Evolutionary conservation across 148 eudicot species (phyloP).

Genomic region (Talinum fruticosum): DNA sequence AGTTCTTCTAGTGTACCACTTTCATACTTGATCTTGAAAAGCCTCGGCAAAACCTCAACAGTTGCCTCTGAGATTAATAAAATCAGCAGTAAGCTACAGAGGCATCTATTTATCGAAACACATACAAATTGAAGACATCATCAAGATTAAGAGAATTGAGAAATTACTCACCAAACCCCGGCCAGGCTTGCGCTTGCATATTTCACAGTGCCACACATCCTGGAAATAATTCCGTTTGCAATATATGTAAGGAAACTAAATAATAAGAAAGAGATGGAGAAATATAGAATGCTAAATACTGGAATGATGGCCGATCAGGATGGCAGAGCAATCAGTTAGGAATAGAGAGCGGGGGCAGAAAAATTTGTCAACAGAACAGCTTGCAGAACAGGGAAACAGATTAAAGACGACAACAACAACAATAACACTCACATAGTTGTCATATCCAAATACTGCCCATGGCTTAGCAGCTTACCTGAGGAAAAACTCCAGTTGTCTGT

Average conservation of each 20-base stretch:
- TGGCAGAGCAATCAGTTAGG: background rate
- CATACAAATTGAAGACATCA: background rate
- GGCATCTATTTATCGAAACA: constrained; percentile 3
- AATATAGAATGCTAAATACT: too few relatives aligned
- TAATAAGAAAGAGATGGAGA: background rate
- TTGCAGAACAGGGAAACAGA: background rate
- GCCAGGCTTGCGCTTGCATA: constrained; percentile 95
- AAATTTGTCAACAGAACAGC: background rate
- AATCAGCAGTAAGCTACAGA: constrained; percentile 12
- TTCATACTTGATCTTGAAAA: constrained; percentile 86
- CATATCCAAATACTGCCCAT: background rate
- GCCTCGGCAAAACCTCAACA: constrained; percentile 92
- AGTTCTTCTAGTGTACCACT: constrained; percentile 95
- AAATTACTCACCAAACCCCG: constrained; percentile 86
- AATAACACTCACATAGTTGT: background rate
- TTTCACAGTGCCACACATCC: constrained; percentile 99
- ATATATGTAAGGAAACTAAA: constrained; percentile 5
- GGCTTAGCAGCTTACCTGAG: constrained; percentile 55
- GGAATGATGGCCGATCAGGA: background rate
- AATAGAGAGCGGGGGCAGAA: background rate
- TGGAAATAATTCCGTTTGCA: constrained; percentile 26
- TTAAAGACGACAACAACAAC: background rate
- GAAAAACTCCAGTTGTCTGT: constrained; percentile 89
- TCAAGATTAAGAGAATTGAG: background rate
- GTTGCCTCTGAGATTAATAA: constrained; percentile 73